These are phyloP conservation scores for Solanum chilense DNA, from an alignment of 257 asterid species.

Conservation along the genomic window DNA sequence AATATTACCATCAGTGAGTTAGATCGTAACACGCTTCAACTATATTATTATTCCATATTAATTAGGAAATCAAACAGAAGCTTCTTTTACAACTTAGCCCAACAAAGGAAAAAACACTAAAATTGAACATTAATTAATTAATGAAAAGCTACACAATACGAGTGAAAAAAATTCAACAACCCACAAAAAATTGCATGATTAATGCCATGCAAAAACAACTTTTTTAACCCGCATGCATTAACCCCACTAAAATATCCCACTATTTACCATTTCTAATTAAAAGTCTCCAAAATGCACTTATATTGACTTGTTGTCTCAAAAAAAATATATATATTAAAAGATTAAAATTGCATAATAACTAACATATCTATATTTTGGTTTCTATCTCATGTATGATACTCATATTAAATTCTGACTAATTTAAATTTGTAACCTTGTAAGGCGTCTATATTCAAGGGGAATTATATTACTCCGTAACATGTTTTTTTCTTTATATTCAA, in stretches of 20 bases:
- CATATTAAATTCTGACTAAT: fast-evolving
- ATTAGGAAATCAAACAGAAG: not conserved
- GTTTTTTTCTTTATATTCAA: not conserved
- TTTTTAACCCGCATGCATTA: not conserved
- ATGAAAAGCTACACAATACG: not conserved
- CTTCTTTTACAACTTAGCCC: not conserved
- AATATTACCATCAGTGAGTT: not conserved
- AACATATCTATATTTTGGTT: not conserved
- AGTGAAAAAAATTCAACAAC: not conserved
- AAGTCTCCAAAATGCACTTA: not conserved
- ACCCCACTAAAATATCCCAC: not conserved
- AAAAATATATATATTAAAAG: not conserved
- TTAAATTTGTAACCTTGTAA: not conserved
- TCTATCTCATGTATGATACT: fast-evolving
- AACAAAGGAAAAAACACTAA: not conserved
- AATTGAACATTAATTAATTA: not conserved
- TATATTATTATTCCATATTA: not conserved
- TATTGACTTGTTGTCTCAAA: not conserved
- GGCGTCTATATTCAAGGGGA: not conserved
- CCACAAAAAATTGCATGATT: not conserved
- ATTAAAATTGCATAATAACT: not conserved
- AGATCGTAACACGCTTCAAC: not conserved
- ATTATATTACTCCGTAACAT: not conserved
- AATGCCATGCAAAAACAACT: not conserved
- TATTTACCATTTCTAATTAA: not conserved